Evolutionary conservation across 345 rosid genomes (phyloP).

Genomic region (Populus simonii): DNA sequence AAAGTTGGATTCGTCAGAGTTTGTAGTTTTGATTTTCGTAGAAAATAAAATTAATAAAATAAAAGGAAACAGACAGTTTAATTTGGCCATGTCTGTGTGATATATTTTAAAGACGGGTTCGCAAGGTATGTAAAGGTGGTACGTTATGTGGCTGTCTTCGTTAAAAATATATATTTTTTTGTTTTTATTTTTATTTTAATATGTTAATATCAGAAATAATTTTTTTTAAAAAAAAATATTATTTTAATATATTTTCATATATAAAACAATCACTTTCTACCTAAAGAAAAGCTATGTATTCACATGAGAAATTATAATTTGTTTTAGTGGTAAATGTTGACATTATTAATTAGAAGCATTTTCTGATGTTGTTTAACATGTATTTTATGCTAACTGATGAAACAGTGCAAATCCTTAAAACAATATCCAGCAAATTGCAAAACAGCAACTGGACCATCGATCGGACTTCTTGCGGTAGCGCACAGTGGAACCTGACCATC

Average conservation of each 20-base stretch:
- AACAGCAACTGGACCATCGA: constrained; percentile 26
- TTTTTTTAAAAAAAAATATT: no score
- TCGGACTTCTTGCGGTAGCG: constrained; percentile 41
- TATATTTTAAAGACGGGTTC: background rate
- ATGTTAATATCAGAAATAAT: no score
- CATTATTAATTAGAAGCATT: background rate
- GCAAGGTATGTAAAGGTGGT: no score
- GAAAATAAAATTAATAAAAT: no score
- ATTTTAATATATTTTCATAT: no score
- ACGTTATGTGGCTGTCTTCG: no score
- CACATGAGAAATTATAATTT: background rate
- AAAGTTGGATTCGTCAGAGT: background rate
- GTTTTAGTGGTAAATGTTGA: background rate
- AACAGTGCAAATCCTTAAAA: constrained; percentile 49
- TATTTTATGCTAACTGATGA: background rate
- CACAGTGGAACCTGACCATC: constrained; percentile 26
- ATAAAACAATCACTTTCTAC: no score
- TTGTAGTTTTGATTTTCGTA: background rate
- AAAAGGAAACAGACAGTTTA: background rate
- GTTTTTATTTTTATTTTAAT: no score
- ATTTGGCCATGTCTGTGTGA: background rate
- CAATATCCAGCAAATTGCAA: constrained; percentile 43
- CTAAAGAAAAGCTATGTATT: background rate
- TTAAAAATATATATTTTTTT: no score
- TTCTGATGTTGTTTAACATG: background rate